These are phyloP conservation scores for Ilyonectria mors-panacis DNA, from an alignment of 2,329 filamentous ascomycete genomes.

Conservation along the genomic window DNA sequence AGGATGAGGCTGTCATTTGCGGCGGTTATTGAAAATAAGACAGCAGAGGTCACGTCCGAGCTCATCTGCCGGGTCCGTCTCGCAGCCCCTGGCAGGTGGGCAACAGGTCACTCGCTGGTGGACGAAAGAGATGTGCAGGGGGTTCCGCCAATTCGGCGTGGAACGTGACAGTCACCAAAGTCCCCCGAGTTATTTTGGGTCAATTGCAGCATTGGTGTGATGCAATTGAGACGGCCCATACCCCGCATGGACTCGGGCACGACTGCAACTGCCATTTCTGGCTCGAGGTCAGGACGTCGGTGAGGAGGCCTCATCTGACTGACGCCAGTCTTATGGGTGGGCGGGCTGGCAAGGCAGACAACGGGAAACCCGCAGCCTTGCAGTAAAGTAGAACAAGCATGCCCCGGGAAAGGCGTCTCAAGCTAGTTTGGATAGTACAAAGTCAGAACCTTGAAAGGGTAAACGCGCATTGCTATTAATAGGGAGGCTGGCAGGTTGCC, in stretches of 20 bases:
- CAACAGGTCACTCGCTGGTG: background rate
- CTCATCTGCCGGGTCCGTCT: conserved; percentile 14
- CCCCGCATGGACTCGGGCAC: conserved; percentile 10
- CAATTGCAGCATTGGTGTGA: conserved; percentile 16
- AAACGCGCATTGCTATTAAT: conserved; percentile 27
- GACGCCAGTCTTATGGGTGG: conserved; percentile 15
- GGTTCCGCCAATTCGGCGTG: conserved; percentile 2
- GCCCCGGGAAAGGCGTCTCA: conserved; percentile 34
- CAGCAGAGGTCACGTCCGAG: conserved; percentile 20
- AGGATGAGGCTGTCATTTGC: conserved; percentile 20
- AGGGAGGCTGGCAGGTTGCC: conserved; percentile 22
- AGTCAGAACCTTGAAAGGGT: conserved; percentile 31
- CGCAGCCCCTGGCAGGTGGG: conserved; percentile 14
- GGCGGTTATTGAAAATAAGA: conserved; percentile 33
- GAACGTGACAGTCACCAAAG: conserved; percentile 10
- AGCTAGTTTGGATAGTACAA: conserved; percentile 21
- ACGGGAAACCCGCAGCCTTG: conserved; percentile 38
- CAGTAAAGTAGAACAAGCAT: conserved; percentile 32
- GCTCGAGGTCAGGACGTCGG: conserved; percentile 1
- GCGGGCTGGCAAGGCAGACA: conserved; percentile 42
- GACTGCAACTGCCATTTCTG: conserved; percentile 8
- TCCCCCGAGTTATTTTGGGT: conserved; percentile 24
- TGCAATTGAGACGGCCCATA: conserved; percentile 5
- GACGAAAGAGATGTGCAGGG: background rate
- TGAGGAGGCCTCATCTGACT: conserved; percentile 43